Base-by-base conservation (phyloP, 2,329 filamentous ascomycete genomes). In the Venturia effusa region DNA sequence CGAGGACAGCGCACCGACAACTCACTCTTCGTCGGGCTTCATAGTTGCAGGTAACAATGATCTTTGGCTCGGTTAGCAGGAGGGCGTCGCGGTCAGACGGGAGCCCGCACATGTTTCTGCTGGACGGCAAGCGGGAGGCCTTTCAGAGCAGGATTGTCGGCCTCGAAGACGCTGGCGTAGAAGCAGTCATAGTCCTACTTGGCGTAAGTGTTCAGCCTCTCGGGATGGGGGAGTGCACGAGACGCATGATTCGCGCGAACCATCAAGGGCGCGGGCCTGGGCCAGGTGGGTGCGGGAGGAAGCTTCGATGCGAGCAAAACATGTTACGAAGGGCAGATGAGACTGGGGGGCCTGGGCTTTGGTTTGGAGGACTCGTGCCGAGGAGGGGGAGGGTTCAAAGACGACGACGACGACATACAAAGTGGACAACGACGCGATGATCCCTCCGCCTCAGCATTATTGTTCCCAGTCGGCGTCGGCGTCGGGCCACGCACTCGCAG, bases 111-210 rank as follows among this genome's bases (percentile, higher is more conserved):
- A 73, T 92, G 90, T 76, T 97, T 97, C 76, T 97, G 92, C 74
- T 92, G 89, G 65, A 96, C 86, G 41, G 91, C 92, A 40, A 97
- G 79, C 7, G 92, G 90, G 22, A 88, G 77, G 1, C 82, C 80
- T 71, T 85, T 90, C 64, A 97, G 79, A 2, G 81, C 78, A 0
- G 92, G 90, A 68, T 89, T 86, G 72, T 89, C 88, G 67, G 88
- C 87, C 76, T 97, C 92, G 68, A 94, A 88, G 10, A 94, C 92
- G 61, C 91, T 90, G 27, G 92, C 92, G 74, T 97, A 97, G 79
- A 97, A 97, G 78, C 90, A 96, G 78, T 93, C 90, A 73, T 92
- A 90, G 74, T 90, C 86, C 85, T 88, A 66, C 6, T 55, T 45
- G 40, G 63, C n/a, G 17, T 43, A 13, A 63, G 37, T 66, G 54